Conservation (phyloP, 495 filamentous ascomycete genomes). For the Tuber aestivum region DNA sequence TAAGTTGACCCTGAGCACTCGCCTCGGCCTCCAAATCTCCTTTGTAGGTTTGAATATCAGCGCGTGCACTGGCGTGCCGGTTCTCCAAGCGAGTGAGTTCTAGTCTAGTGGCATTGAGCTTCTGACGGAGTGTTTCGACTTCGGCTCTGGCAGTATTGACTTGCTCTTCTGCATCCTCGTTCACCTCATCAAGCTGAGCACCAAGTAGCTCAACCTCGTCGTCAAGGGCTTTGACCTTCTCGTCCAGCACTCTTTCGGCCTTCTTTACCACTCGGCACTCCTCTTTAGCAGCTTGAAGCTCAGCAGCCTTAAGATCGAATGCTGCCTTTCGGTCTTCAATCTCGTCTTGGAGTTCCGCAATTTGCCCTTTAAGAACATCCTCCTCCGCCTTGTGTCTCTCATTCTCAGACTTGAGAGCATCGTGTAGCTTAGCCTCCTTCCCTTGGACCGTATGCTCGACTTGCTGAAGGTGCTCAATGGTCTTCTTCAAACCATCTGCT, state of each 20-base stretch:
- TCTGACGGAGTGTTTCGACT: constrained; percentile 50
- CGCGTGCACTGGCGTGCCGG: constrained; percentile 49
- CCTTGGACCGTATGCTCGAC: constrained; percentile 53
- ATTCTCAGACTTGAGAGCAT: constrained; percentile 56
- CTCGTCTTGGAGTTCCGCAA: constrained; percentile 55
- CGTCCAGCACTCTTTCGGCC: constrained; percentile 56
- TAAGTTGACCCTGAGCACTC: constrained; percentile 43
- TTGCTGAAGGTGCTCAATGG: constrained; percentile 65
- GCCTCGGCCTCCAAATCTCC: constrained; percentile 49
- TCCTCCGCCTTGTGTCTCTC: constrained; percentile 55
- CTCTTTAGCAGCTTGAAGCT: constrained; percentile 59
- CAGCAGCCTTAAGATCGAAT: constrained; percentile 53
- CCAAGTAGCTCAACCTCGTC: constrained; percentile 76
- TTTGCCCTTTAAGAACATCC: constrained; percentile 52
- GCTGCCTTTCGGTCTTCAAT: constrained; percentile 52
- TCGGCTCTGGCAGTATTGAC: constrained; percentile 49
- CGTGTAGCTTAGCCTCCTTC: constrained; percentile 49
- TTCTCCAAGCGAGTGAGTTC: constrained; percentile 47
- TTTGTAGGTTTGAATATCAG: constrained; percentile 55
- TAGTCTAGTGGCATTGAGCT: constrained; percentile 48
- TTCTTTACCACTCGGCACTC: constrained; percentile 62
- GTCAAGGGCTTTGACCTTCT: constrained; percentile 68
- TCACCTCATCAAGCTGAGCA: constrained; percentile 66
- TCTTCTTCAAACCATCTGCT: constrained; percentile 62
- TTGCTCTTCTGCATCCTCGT: constrained; percentile 57